Evolutionary conservation across 257 asterid species (phyloP).

Genomic region (Lycium barbarum): DNA sequence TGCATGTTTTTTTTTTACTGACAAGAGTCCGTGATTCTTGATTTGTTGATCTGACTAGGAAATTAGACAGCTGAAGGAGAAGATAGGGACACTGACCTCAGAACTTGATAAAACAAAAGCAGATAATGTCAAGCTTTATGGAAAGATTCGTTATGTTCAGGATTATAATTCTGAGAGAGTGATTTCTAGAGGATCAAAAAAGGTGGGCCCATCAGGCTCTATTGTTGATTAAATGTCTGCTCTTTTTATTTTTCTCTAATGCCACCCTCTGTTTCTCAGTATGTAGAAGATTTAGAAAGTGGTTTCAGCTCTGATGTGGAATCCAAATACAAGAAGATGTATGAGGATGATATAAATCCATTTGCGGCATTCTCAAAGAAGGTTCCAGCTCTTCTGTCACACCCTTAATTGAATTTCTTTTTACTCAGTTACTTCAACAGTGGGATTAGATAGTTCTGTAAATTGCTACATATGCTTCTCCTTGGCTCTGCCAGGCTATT

Average conservation of each 20-base stretch:
- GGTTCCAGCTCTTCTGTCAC: slow-evolving; percentile 50
- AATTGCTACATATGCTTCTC: not conserved
- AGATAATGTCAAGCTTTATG: slow-evolving; percentile 96
- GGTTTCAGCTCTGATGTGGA: slow-evolving; percentile 98
- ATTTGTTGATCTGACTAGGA: slow-evolving; percentile 61
- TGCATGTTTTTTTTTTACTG: not conserved
- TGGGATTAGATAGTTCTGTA: not conserved
- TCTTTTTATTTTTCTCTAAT: slow-evolving; percentile 34
- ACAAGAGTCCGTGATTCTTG: slow-evolving; percentile 24
- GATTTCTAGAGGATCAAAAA: slow-evolving; percentile 94
- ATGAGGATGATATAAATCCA: slow-evolving; percentile 97
- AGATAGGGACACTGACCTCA: slow-evolving; percentile 72
- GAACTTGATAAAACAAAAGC: slow-evolving; percentile 97
- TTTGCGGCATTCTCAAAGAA: slow-evolving; percentile 97
- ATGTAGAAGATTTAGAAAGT: slow-evolving; percentile 91
- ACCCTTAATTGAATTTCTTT: not conserved
- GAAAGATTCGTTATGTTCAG: slow-evolving; percentile 97
- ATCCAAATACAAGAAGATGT: slow-evolving; percentile 96
- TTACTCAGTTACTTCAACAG: not conserved
- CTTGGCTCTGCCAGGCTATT: not conserved
- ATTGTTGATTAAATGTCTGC: slow-evolving; percentile 17
- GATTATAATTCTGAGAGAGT: slow-evolving; percentile 98
- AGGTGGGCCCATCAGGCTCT: slow-evolving; percentile 59
- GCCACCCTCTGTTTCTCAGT: slow-evolving; percentile 54
- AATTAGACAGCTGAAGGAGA: slow-evolving; percentile 91